Evolutionary conservation across 1,139 yeast genomes (phyloP).

Genomic region (Kurtzmaniella quercitrusa): DNA sequence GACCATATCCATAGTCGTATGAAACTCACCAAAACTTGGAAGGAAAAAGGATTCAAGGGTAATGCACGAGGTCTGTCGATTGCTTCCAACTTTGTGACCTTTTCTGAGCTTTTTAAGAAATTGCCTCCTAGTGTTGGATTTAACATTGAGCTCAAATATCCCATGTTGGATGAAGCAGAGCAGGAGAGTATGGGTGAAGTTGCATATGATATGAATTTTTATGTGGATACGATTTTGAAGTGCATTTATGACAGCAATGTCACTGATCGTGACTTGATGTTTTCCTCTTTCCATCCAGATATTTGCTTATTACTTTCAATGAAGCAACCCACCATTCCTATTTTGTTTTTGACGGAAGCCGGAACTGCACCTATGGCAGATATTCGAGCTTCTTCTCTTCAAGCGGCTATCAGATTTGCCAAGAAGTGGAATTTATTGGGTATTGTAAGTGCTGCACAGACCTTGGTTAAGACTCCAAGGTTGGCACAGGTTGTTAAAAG

Average conservation of each 20-base stretch:
- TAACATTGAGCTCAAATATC: conserved; percentile 92
- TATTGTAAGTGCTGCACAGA: conserved; percentile 84
- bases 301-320: conserved; percentile 78
- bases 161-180: conserved; percentile 93
- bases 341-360: conserved; percentile 82
- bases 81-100: conserved; percentile 88
- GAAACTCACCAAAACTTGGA: conserved; percentile 85
- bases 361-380: conserved; percentile 87
- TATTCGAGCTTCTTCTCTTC: conserved; percentile 80
- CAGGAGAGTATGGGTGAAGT: conserved; percentile 83
- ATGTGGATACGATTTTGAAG: conserved; percentile 81
- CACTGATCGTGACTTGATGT: conserved; percentile 79
- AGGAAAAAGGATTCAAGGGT: conserved; percentile 84
- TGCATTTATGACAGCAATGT: conserved; percentile 73
- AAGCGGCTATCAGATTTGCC: conserved; percentile 88
- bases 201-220: conserved; percentile 78
- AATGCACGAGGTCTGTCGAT: conserved; percentile 85
- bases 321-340: conserved; percentile 92
- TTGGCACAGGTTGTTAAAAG: conserved; percentile 85
- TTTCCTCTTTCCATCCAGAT: conserved; percentile 95
- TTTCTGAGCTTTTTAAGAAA: conserved; percentile 77
- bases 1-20: conserved; percentile 58
- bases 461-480: conserved; percentile 83
- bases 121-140: conserved; percentile 85
- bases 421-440: conserved; percentile 91